Base-by-base conservation (phyloP, 257 asterid species). In the Solanum chaucha region DNA sequence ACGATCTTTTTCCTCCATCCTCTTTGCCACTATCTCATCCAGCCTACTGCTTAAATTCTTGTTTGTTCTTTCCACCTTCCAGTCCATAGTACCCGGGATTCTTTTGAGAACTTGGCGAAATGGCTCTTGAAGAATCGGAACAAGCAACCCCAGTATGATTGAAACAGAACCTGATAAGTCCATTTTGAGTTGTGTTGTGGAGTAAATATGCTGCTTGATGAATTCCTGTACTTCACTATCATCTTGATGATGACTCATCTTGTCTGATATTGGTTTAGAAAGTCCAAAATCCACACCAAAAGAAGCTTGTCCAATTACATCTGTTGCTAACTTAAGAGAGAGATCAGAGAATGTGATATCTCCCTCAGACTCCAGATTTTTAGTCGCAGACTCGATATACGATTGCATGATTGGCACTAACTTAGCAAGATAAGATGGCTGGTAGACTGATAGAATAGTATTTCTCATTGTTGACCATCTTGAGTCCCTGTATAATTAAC, bases 381-480 rank as follows among this genome's bases (percentile, higher is more conserved):
- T 84, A 3, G 96, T 89, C 22, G 98, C 94, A 8, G 95, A 89
- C 82, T 91, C 93, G 2, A 97, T 95, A 87, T 88, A 89, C 1
- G 92, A 93, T 88, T 97, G 99, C 99, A 97, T 97, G 35, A 90
- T 95, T 1, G 99, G 99, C 67, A 95, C 93, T 72, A 95, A 48
- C 89, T 92, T 96, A 73, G 98, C 98, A 2, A 97, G 97, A 88
- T 97, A 93, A 82, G 99, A 96, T 22, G 99, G 99, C 90, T 96
- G 99, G 90, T 97, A 96, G 32, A 97, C 92, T 3, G 98, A 95
- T 28, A 95, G 89, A 83, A 97, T 94, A 0, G 98, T 93, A 91
- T 97, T 96, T 77, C 99, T 90, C 99, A 96, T 97, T 5, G 93
- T 87, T 26, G 99, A 97, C 99, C 99, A 97, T 90, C 94, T 92